Conservation (phyloP, 192 early-diverging fungal species). For the Rhizophagus prolifer region DNA sequence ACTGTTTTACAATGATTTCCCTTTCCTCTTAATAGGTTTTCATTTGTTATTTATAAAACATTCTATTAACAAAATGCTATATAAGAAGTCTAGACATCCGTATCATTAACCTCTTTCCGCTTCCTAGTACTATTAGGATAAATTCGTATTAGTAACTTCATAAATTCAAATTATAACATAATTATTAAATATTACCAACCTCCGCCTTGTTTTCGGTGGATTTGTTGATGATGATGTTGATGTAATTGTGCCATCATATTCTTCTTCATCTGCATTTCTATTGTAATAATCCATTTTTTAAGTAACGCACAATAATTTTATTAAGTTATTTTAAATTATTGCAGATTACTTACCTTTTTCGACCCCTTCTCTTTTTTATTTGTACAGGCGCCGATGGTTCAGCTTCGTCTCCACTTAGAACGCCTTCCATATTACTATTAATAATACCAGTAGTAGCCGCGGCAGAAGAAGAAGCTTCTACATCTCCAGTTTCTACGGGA, state of each 20-base stretch:
- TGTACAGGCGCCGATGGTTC: constrained; percentile 7
- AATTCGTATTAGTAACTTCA: background rate
- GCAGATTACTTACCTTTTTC: constrained; percentile 23
- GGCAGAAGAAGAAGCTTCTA: constrained; percentile 13
- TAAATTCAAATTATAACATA: background rate
- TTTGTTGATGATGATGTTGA: background rate
- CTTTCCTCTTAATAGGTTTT: background rate
- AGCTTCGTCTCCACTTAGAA: background rate
- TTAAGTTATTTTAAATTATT: background rate
- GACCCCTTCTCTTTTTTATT: constrained; percentile 17
- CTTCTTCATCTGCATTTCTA: background rate
- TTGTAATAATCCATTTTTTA: background rate
- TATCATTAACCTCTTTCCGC: background rate
- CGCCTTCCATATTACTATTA: constrained; percentile 1
- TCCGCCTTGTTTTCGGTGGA: constrained; percentile 1
- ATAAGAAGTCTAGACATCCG: background rate
- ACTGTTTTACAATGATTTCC: background rate
- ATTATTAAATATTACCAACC: background rate
- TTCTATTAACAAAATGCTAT: background rate
- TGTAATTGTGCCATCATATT: background rate
- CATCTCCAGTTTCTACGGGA: constrained; percentile 38
- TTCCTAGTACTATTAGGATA: background rate
- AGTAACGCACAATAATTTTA: background rate
- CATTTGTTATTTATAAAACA: background rate
- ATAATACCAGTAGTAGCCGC: background rate